A percentile compares a stretch with the other conserved stretches of the same genome.
Evolutionary conservation across 176 grass and related monocot species (phyloP).

Genomic region (Carex cristatella): DNA sequence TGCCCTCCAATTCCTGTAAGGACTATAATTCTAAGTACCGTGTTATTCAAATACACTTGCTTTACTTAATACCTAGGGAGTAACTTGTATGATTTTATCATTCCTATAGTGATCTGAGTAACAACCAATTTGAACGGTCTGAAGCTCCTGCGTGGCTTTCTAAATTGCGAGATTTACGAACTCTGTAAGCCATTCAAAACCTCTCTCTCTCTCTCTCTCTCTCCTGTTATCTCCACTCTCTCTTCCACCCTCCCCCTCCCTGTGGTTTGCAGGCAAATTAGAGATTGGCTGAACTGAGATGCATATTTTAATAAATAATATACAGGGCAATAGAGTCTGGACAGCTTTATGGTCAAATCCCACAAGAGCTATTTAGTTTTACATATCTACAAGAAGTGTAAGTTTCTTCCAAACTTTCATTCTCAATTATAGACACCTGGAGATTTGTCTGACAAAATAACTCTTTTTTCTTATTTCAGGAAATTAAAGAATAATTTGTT

Average conservation of each 20-base stretch:
- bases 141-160: slow-evolving; percentile 63
- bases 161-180: not conserved
- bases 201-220: too few relatives aligned
- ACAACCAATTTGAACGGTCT: slow-evolving; percentile 58
- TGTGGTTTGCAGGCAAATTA: not conserved
- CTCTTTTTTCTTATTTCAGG: slow-evolving; percentile 34
- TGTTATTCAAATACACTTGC: slow-evolving; percentile 12
- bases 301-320: not conserved
- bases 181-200: too few relatives aligned
- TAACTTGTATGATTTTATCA: not conserved
- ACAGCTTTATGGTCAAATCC: slow-evolving; percentile 44
- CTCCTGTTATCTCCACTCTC: not conserved
- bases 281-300: not conserved
- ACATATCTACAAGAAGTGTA: slow-evolving; percentile 41
- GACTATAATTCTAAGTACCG: not conserved
- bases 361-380: slow-evolving; percentile 49
- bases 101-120: slow-evolving; percentile 65
- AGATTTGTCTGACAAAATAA: slow-evolving; percentile 13
- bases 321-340: slow-evolving; percentile 56
- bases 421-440: not conserved
- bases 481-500: slow-evolving; percentile 60
- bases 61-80: slow-evolving; percentile 4
- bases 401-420: not conserved
- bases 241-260: not conserved
- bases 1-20: slow-evolving; percentile 54